Evolutionary conservation across 75 land plant species (phyloP), one percentile per base, ranked within the genome.

Genomic region (Adiantum capillusveneris): DNA sequence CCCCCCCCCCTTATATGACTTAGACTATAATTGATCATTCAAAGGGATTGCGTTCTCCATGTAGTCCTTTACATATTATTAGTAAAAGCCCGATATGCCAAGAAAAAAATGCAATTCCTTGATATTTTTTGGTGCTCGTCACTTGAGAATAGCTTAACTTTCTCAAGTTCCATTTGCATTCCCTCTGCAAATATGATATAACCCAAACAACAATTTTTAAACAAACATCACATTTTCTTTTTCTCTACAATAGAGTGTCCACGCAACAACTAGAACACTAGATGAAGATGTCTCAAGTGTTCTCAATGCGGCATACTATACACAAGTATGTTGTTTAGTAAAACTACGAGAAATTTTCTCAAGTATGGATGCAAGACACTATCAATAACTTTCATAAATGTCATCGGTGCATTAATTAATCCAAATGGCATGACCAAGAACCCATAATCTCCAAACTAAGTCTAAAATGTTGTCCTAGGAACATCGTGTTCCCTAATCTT

Each of bases 401-500:
- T 6, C 24, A 34, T 24, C 24, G 28, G 28, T 76, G 29, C 83
- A 77, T 58, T 66, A 66, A n/a, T n/a, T n/a, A n/a, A n/a, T n/a
- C n/a, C n/a, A n/a, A n/a, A n/a, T n/a, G n/a, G n/a, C n/a, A n/a
- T 44, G 3, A 66, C 68, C n/a, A 64, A 19, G 29, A 57, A 66
- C 51, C 57, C 63, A 45, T 57, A 66, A 19, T 66, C 62, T 6
- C 68, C 62, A 46, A 53, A 57, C 12, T 22, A 57, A n/a, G 43
- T 66, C 18, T 31, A 26, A 46, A 58, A 66, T n/a, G 51, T 30
- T 19, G 63, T 66, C 52, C 41, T 65, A 19, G 46, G 60, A 12
- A 39, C 52, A 44, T 65, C 67, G 13, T 56, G 34, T 30, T 50
- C 57, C 21, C 49, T 34, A 22, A 64, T 43, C 17, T 9, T 7